These are phyloP conservation scores for Coemansia sp. DNA, from an alignment of 192 early-diverging fungal genomes.

Conservation along the genomic window DNA sequence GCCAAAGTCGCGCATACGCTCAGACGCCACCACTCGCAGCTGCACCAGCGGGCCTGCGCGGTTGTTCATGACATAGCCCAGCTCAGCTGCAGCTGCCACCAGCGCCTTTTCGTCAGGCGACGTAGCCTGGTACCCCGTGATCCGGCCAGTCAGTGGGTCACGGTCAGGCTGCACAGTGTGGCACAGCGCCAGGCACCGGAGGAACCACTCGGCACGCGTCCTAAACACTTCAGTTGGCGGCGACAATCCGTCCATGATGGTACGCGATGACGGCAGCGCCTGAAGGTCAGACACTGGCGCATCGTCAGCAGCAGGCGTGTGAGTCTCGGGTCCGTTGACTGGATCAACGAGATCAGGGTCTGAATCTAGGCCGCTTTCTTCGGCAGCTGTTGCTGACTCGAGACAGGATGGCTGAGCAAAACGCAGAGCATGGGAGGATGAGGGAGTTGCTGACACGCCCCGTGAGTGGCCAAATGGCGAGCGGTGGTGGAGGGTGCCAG, in stretches of 20 bases:
- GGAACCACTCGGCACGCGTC: constrained; percentile 60
- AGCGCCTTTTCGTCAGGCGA: constrained; percentile 85
- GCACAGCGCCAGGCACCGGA: constrained; percentile 75
- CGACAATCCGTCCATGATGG: constrained; percentile 17
- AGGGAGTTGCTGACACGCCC: constrained; percentile 12
- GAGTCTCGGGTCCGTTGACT: constrained; percentile 13
- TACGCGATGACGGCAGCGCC: constrained; percentile 33
- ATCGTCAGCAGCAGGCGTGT: constrained; percentile 36
- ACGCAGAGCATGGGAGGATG: background rate
- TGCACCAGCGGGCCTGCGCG: constrained; percentile 53
- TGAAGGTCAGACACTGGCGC: constrained; percentile 41
- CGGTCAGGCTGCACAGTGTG: constrained; percentile 78
- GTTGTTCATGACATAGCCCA: constrained; percentile 68
- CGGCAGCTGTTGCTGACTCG: background rate
- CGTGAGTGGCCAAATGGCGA: constrained; percentile 15
- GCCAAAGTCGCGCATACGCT: constrained; percentile 50
- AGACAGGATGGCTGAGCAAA: background rate
- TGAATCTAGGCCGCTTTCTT: too few relatives aligned
- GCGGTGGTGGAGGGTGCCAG: background rate
- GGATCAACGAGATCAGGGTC: constrained; percentile 17
- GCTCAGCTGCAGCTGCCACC: constrained; percentile 70
- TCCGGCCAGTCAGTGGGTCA: constrained; percentile 55
- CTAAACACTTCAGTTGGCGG: constrained; percentile 41
- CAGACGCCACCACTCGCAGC: constrained; percentile 46
- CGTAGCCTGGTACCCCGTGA: constrained; percentile 73